Evolutionary conservation across 177 flowering plant genomes (phyloP), one percentile per base, ranked within the genome.

Genomic region (Tripterygium wilfordii): DNA sequence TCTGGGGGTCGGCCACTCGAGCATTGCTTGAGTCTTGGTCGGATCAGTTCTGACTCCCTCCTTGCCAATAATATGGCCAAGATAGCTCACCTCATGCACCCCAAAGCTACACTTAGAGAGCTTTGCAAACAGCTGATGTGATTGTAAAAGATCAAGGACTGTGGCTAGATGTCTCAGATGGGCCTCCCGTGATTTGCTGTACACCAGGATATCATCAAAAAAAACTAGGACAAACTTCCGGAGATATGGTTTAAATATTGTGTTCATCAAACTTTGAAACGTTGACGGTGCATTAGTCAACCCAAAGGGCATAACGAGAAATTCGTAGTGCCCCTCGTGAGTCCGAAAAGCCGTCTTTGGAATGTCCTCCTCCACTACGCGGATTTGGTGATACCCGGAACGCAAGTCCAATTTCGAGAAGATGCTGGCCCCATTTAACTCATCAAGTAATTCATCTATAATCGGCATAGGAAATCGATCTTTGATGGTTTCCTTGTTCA

Each of bases 281-380:
- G 32, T 53, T 0, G 49, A 8, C 1, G 42, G 49, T 0, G 49
- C 49, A 33, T 53, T 53, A 0, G 49, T 43, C 1, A 53, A 16
- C 0, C 57, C 57, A 42, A 53, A 53, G 2, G 46, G 57, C 42
- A 53, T 53, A 5, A 53, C 57, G 3, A 25, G 0, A 22, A 53
- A 53, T 26, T 53, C 41, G 23, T 43, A 53, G 18, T 31, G 57
- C 0, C 39, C 42, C 4, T 44, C 26, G 26, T 53, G 57, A n/a
- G 58, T 44, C 14, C 33, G 2, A 17, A 54, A 54, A 0, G 58
- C 17, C 2, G 40, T 35, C n/a, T 36, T 54, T 1, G 7, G 28
- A 10, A 42, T 44, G 25, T 35, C 50, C 19, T 36, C 30, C 0
- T 3, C 12, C 0, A 32, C 10, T 13, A 54, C 14, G 7, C 58